Conservation (phyloP, 257 asterid genomes). For the Oldenlandia corymbosa region DNA sequence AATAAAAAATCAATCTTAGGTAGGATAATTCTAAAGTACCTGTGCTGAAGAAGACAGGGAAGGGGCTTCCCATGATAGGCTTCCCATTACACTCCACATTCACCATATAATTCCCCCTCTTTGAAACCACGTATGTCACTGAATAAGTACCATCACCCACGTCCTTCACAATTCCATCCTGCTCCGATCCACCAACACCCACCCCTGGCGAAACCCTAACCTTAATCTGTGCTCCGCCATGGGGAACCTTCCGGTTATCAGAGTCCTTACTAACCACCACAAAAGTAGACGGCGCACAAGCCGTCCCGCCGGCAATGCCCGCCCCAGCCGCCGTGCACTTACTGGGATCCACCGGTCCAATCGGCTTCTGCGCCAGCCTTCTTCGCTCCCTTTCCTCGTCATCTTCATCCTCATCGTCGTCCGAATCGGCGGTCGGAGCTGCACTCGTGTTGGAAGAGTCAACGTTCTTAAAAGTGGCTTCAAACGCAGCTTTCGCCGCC, state of each 20-base stretch:
- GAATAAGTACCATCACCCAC: constrained; percentile 82
- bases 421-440: constrained; percentile 32
- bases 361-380: constrained; percentile 40
- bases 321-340: constrained; percentile 92
- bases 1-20: background rate
- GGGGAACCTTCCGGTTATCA: constrained; percentile 64
- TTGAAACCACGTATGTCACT: constrained; percentile 80
- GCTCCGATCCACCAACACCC: constrained; percentile 83
- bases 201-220: constrained; percentile 75
- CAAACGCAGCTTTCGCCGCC: constrained; percentile 98
- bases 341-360: constrained; percentile 84
- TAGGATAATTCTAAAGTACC: constrained; percentile 33
- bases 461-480: constrained; percentile 76
- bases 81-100: constrained; percentile 88
- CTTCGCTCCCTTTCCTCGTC: constrained; percentile 42
- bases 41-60: constrained; percentile 94
- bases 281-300: constrained; percentile 73
- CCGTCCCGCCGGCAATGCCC: constrained; percentile 92
- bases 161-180: constrained; percentile 90
- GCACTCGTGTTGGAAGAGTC: constrained; percentile 21
- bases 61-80: constrained; percentile 95
- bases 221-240: constrained; percentile 81
- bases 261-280: constrained; percentile 70
- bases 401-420: constrained; percentile 53
- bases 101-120: constrained; percentile 95